Evolutionary conservation across 805 yeast genomes (phyloP).

Genomic region (Candida maris): DNA sequence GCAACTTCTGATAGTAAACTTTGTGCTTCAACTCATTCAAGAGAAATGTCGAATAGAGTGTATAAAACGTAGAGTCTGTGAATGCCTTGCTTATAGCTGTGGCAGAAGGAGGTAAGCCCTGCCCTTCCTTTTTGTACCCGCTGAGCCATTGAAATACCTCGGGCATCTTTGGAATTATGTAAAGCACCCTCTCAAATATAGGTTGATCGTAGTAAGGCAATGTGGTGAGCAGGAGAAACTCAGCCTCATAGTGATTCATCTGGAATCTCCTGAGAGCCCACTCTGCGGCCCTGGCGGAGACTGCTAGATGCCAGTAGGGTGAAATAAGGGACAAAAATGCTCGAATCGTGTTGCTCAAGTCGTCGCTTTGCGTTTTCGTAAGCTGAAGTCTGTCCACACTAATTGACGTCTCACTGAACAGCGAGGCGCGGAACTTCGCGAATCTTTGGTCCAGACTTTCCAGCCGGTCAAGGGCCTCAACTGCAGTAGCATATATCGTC

Average conservation of each 20-base stretch:
- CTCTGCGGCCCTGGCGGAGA: constrained; percentile 80
- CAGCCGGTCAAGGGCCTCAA: constrained; percentile 74
- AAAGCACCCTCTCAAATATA: constrained; percentile 70
- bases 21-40: constrained; percentile 47
- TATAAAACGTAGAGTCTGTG: constrained; percentile 63
- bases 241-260: constrained; percentile 77
- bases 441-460: constrained; percentile 73
- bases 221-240: constrained; percentile 62
- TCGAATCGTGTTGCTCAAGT: constrained; percentile 69
- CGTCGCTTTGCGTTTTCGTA: constrained; percentile 68
- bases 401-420: constrained; percentile 82
- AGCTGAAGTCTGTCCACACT: constrained; percentile 80
- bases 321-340: constrained; percentile 71
- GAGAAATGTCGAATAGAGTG: constrained; percentile 58
- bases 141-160: constrained; percentile 68
- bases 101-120: constrained; percentile 61
- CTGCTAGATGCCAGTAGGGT: constrained; percentile 70
- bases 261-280: constrained; percentile 94
- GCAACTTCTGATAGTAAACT: constrained; percentile 61
- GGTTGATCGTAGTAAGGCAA: constrained; percentile 79
- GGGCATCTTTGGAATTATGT: constrained; percentile 72
- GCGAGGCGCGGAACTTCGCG: constrained; percentile 58
- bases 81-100: constrained; percentile 69
- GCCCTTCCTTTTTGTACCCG: constrained; percentile 55
- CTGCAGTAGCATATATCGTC: constrained; percentile 63